phyloP scores from a whole-genome alignment of 306 rosid genomes.

The Quercus alba region DNA sequence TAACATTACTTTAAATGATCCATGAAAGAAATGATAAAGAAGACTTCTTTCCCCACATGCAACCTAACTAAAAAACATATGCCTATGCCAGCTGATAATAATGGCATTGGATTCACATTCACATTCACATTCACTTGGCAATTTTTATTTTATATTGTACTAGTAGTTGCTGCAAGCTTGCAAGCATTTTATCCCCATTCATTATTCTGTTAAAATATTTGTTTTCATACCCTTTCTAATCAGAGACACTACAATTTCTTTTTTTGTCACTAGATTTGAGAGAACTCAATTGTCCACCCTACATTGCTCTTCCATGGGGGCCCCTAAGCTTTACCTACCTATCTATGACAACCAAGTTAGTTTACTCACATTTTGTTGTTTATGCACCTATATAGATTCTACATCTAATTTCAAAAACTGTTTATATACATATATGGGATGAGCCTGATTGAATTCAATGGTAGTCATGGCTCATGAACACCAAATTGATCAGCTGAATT shows the following conservation, averaged over 20 bases:
- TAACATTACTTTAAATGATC: neutral
- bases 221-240: neutral
- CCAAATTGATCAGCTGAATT: no score
- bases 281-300: neutral
- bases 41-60: neutral
- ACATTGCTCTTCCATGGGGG: neutral
- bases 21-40: neutral
- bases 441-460: no score
- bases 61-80: slow-evolving; percentile 4
- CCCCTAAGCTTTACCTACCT: neutral
- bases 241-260: neutral
- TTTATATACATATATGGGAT: no score
- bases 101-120: slow-evolving; percentile 15
- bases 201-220: neutral
- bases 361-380: neutral
- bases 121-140: neutral
- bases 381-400: neutral
- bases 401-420: no score
- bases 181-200: slow-evolving; percentile 7
- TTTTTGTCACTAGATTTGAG: neutral
- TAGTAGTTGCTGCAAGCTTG: slow-evolving; percentile 35
- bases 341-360: neutral
- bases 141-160: neutral
- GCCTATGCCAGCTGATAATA: slow-evolving; percentile 4
- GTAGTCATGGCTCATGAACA: no score